phyloP scores from a whole-genome alignment of 2,329 filamentous ascomycete genomes.

The Alternaria sp. region DNA sequence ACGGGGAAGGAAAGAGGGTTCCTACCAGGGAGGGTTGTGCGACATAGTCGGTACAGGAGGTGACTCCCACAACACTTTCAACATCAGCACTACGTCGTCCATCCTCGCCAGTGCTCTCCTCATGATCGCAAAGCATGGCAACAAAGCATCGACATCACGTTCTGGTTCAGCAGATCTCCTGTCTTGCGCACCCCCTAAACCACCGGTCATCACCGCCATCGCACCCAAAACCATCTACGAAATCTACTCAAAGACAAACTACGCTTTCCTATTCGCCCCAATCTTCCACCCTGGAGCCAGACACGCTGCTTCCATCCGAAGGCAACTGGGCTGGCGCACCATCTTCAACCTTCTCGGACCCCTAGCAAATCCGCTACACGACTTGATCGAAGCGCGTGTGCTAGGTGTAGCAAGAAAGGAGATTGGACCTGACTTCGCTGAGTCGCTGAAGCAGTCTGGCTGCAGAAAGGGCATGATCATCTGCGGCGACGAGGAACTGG shows the following conservation, averaged over 20 bases:
- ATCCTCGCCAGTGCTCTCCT: conserved; percentile 88
- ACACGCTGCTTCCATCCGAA: conserved; percentile 83
- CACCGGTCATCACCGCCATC: conserved; percentile 77
- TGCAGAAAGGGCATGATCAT: conserved; percentile 86
- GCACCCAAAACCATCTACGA: conserved; percentile 71
- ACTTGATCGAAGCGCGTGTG: conserved; percentile 80
- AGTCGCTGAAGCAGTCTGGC: conserved; percentile 78
- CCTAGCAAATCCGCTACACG: conserved; percentile 85
- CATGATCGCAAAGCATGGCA: conserved; percentile 92
- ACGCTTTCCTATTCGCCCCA: conserved; percentile 93
- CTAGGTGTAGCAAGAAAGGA: conserved; percentile 91
- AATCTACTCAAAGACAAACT: conserved; percentile 83
- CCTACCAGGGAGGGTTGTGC: conserved; percentile 82
- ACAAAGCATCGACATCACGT: conserved; percentile 91
- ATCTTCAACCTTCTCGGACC: conserved; percentile 98
- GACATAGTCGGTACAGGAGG: conserved; percentile 98
- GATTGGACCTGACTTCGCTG: conserved; percentile 86
- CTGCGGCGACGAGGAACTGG: conserved; percentile 92
- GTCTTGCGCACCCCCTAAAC: conserved; percentile 71
- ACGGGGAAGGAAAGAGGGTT: conserved; percentile 69
- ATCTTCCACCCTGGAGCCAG: conserved; percentile 96
- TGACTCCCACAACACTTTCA: conserved; percentile 97
- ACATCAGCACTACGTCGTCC: conserved; percentile 93
- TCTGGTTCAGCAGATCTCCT: conserved; percentile 95
- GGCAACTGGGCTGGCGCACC: conserved; percentile 89